Evolutionary conservation across 1,284 basidiomycete genomes (phyloP), one percentile per base, ranked within the genome.

Genomic region (Fomitopsis schrenkii): DNA sequence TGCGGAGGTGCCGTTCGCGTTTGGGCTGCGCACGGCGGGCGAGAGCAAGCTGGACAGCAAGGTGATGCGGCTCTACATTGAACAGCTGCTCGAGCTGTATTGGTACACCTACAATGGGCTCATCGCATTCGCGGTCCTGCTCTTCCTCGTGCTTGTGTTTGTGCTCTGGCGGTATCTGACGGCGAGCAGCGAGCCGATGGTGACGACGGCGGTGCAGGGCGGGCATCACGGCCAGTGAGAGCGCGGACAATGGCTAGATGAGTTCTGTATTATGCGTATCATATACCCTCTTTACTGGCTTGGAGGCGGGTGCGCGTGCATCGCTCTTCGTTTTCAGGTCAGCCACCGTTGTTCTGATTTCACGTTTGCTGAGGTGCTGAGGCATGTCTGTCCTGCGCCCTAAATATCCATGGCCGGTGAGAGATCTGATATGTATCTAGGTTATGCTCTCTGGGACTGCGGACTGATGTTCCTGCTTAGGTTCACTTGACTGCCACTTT

Each of bases 1-100:
- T 61, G 72, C 72, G 5, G 73, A 75, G 58, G 72, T 75, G 46
- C 71, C 73, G 2, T 75, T 72, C 69, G 70, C 71, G 22, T 75
- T 74, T 56, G 72, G 72, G 36, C 67, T 73, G 35, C 72, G 73
- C 60, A 57, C 72, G 6, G 71, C 69, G 58, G 73, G 72, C 65
- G 72, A 73, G 64, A 70, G 67, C 41, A 75, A 75, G 64, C 71
- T 74, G 38, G 69, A 67, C 5, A 68, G 70, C 60, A 73, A 73
- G 62, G 72, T 74, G 59, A 74, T 74, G 68, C 42, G 73, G 28
- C 69, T 69, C 59, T 74, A 74, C 58, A 68, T 74, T 55, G 67
- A 68, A 61, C 73, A 74, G 64, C 69, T 74, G 38, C 70, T 64
- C n/a, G 73, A 73, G 64, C 67, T 74, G 62, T 74, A 73, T 63